Conservation (phyloP, 345 rosid species). For the Lepidium sativum region DNA sequence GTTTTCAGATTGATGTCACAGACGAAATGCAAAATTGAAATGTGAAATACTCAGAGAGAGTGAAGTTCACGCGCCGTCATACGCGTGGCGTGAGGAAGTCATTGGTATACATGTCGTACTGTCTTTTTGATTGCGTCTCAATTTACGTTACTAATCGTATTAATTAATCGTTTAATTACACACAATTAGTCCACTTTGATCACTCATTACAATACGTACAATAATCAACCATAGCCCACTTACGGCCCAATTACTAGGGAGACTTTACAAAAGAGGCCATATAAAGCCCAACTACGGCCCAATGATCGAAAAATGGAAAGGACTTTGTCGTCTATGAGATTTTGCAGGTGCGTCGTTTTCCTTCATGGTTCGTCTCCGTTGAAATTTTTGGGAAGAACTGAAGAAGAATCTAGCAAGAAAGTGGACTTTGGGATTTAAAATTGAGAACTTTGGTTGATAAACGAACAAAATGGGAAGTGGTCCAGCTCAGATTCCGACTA, state of each 20-base stretch:
- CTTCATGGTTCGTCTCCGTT: background rate
- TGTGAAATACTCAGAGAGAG: no score
- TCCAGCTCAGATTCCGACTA: slow-evolving; percentile 81
- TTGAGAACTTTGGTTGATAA: background rate
- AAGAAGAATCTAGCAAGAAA: background rate
- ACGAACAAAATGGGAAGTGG: slow-evolving; percentile 38
- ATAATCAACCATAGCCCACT: no score
- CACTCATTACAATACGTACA: no score
- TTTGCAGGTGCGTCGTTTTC: background rate
- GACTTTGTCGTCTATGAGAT: background rate
- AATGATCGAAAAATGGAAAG: background rate
- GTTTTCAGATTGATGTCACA: slow-evolving; percentile 14
- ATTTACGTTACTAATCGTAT: background rate
- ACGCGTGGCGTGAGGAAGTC: slow-evolving; percentile 18
- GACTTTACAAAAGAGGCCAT: background rate
- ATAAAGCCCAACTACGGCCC: slow-evolving; percentile 7
- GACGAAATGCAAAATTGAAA: background rate
- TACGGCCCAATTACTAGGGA: no score
- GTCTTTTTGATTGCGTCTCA: background rate
- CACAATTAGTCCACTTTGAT: no score
- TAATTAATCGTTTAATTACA: no score
- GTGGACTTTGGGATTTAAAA: background rate
- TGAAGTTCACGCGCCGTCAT: slow-evolving; percentile 13
- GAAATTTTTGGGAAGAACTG: background rate
- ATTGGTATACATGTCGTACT: slow-evolving; percentile 15